These are phyloP conservation scores for Eudorina sp. DNA, from an alignment of 139 green algal genomes.

Conservation along the genomic window DNA sequence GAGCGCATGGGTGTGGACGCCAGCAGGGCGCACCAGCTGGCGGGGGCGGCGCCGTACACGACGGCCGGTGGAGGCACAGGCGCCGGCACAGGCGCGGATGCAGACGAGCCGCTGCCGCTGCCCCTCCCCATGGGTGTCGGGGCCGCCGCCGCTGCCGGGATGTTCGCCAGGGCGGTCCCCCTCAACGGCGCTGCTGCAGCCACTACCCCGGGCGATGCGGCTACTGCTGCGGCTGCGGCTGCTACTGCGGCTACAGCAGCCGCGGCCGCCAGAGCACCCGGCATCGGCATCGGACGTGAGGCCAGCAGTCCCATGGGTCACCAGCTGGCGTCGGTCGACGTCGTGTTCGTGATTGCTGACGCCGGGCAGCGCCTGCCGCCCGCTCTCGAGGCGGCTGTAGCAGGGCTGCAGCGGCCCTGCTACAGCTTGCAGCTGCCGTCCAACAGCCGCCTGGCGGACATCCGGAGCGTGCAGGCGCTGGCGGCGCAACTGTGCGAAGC, in stretches of 20 bases:
- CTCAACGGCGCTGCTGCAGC: not conserved
- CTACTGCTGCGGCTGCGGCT: not conserved
- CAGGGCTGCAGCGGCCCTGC: slow-evolving; percentile 31
- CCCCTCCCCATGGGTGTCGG: not conserved
- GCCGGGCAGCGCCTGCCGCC: slow-evolving; percentile 40
- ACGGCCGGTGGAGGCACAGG: not conserved
- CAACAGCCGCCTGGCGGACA: not conserved
- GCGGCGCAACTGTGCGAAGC: not conserved
- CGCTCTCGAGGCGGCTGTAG: slow-evolving; percentile 45
- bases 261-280: not conserved
- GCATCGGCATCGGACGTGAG: not conserved
- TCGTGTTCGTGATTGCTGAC: slow-evolving; percentile 44
- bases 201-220: too few species aligned
- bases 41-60: slow-evolving; percentile 52
- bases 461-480: slow-evolving; percentile 29
- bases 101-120: not conserved
- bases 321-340: not conserved
- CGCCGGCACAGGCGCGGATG: not conserved
- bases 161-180: not conserved
- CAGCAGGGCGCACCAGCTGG: slow-evolving; percentile 59
- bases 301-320: not conserved
- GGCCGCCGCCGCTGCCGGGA: not conserved
- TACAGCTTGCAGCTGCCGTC: slow-evolving; percentile 49
- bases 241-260: not conserved
- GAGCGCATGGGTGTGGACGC: slow-evolving; percentile 84